phyloP scores from a whole-genome alignment of 2,329 filamentous ascomycete genomes.

The Bipolaris cookei region DNA sequence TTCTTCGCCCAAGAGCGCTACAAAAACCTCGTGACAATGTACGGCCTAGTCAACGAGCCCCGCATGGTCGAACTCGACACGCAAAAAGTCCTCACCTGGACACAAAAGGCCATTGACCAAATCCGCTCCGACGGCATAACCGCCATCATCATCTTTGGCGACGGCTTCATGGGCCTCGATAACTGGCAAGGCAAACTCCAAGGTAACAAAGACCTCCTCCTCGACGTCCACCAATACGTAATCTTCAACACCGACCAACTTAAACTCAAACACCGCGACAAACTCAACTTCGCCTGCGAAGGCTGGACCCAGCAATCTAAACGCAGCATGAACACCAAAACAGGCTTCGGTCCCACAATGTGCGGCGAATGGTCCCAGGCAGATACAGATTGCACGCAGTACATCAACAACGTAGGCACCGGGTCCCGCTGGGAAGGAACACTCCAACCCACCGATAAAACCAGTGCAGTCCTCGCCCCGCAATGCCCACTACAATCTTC shows the following conservation, averaged over 20 bases:
- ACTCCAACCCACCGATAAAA: slow-evolving; percentile 69
- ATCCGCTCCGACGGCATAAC: slow-evolving; percentile 78
- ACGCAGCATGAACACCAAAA: slow-evolving; percentile 72
- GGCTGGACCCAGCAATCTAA: slow-evolving; percentile 84
- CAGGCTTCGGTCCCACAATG: slow-evolving; percentile 89
- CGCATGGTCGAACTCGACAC: slow-evolving; percentile 74
- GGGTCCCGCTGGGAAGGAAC: slow-evolving; percentile 94
- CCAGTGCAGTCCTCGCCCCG: slow-evolving; percentile 69
- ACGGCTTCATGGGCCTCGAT: slow-evolving; percentile 88
- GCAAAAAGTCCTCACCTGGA: slow-evolving; percentile 78
- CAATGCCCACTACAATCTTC: slow-evolving; percentile 71
- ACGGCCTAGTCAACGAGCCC: slow-evolving; percentile 94
- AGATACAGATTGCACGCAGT: slow-evolving; percentile 88
- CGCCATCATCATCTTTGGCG: slow-evolving; percentile 81
- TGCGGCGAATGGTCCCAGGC: slow-evolving; percentile 98
- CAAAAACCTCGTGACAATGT: slow-evolving; percentile 88
- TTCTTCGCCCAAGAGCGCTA: slow-evolving; percentile 96
- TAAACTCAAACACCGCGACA: slow-evolving; percentile 77
- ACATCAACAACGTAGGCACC: slow-evolving; percentile 87
- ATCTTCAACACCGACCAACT: slow-evolving; percentile 95
- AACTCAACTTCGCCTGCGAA: slow-evolving; percentile 84
- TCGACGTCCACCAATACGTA: slow-evolving; percentile 98
- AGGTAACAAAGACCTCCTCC: slow-evolving; percentile 72
- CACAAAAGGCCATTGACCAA: slow-evolving; percentile 71
- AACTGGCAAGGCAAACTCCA: slow-evolving; percentile 90